A percentile compares a stretch with the other conserved stretches of the same genome.
phyloP scores from a whole-genome alignment of 257 asterid genomes.

The Jaltomata sinuosa region DNA sequence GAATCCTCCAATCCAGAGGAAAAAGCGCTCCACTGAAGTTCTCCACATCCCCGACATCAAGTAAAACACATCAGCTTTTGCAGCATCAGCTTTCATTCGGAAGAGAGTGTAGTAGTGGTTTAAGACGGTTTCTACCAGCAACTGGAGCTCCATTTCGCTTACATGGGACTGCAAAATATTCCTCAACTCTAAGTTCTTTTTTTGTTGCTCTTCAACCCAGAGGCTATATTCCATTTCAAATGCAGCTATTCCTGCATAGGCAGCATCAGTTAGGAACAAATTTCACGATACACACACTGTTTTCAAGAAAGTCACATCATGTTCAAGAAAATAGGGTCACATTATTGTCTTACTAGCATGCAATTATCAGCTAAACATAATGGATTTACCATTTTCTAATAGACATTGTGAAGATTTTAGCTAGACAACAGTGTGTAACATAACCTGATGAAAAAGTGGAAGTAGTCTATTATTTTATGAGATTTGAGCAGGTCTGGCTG shows the following conservation, averaged over 20 bases:
- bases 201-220: slow-evolving; percentile 77
- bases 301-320: neutral
- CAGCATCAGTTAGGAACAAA: neutral
- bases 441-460: neutral
- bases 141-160: slow-evolving; percentile 44
- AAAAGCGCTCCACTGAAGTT: slow-evolving; percentile 74
- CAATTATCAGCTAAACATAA: neutral
- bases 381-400: neutral
- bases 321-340: neutral
- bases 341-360: neutral
- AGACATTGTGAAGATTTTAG: neutral
- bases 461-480: neutral
- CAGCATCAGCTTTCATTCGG: slow-evolving; percentile 67
- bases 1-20: slow-evolving; percentile 96
- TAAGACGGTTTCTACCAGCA: slow-evolving; percentile 40
- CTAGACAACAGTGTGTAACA: neutral
- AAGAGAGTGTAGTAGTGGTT: slow-evolving; percentile 63
- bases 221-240: slow-evolving; percentile 73
- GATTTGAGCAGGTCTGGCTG: neutral
- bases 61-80: slow-evolving; percentile 79
- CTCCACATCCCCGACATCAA: slow-evolving; percentile 76
- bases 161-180: slow-evolving; percentile 44
- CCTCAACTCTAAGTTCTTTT: slow-evolving; percentile 51
- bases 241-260: slow-evolving; percentile 43
- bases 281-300: neutral